These are phyloP conservation scores for Pythium vanterpoolii DNA, from an alignment of 352 stramenopile species.

Conservation along the genomic window DNA sequence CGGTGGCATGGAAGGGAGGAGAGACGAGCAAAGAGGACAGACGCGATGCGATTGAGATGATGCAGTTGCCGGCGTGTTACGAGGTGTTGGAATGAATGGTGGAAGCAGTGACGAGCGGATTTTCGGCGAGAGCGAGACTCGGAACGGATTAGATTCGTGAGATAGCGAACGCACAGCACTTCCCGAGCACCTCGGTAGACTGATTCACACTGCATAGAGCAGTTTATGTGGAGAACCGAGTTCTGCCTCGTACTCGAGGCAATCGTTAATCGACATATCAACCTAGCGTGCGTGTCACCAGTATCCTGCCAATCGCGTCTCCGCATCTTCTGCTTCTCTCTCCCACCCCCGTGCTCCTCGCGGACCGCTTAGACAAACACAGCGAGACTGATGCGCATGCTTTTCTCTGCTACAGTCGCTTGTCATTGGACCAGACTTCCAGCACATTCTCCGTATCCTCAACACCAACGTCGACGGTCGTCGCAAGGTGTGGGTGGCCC, in stretches of 20 bases:
- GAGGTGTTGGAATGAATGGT: neutral
- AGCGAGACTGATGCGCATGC: slow-evolving; percentile 14
- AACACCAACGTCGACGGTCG: slow-evolving; percentile 99
- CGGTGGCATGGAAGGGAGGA: neutral
- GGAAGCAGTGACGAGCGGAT: neutral
- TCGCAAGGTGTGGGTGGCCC: slow-evolving; percentile 88
- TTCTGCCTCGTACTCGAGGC: no score
- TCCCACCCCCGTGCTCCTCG: neutral
- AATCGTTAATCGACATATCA: no score
- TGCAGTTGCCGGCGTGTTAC: neutral
- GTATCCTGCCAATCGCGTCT: no score
- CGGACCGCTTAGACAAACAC: neutral
- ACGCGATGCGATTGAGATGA: neutral
- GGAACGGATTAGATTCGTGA: no score
- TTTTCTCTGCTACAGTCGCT: slow-evolving; percentile 54
- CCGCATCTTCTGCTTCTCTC: neutral
- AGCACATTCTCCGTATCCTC: slow-evolving; percentile 99
- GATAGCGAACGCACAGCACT: no score
- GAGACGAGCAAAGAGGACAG: neutral
- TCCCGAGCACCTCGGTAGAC: no score
- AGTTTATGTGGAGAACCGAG: no score
- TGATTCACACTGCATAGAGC: no score
- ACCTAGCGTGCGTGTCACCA: no score
- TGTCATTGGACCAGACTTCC: slow-evolving; percentile 96
- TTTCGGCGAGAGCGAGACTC: no score